A percentile compares a stretch with the other conserved stretches of the same genome.
Conservation (phyloP, 2,329 filamentous ascomycete species). For the Aspergillus flavus region DNA sequence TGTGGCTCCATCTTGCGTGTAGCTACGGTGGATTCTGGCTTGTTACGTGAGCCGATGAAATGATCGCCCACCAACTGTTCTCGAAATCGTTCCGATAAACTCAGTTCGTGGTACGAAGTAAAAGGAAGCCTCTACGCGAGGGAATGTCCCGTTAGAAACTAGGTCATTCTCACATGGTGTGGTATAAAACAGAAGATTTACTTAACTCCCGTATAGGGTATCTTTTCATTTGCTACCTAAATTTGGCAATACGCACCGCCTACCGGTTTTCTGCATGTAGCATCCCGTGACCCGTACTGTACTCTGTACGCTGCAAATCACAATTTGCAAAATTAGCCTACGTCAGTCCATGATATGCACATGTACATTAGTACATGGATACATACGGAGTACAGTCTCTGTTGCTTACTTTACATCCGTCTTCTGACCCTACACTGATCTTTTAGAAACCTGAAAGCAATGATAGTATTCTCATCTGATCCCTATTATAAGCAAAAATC, state of each 20-base stretch:
- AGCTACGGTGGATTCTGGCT: not conserved
- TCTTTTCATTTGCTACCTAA: not conserved
- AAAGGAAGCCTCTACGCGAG: not conserved
- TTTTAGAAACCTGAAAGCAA: too few species aligned
- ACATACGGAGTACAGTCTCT: not conserved
- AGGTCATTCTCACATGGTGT: not conserved
- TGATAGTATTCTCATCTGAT: not conserved
- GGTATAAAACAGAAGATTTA: not conserved
- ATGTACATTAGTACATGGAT: not conserved
- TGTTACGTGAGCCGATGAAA: conserved; percentile 1
- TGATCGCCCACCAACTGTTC: conserved; percentile 8
- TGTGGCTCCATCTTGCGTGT: conserved; percentile 20
- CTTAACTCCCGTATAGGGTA: not conserved
- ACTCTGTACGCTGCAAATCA: conserved; percentile 1
- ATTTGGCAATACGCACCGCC: not conserved
- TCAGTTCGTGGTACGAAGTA: not conserved
- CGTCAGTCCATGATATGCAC: not conserved
- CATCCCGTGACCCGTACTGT: not conserved
- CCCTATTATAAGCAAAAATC: not conserved
- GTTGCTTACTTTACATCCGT: not conserved
- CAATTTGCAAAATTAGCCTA: conserved; percentile 1
- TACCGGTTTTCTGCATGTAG: not conserved
- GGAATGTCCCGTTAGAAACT: not conserved
- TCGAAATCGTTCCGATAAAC: conserved; percentile 12
- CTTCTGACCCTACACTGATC: not conserved